Evolutionary conservation across 345 rosid species (phyloP), one percentile per base, ranked within the genome.

Genomic region (Brassica napus): DNA sequence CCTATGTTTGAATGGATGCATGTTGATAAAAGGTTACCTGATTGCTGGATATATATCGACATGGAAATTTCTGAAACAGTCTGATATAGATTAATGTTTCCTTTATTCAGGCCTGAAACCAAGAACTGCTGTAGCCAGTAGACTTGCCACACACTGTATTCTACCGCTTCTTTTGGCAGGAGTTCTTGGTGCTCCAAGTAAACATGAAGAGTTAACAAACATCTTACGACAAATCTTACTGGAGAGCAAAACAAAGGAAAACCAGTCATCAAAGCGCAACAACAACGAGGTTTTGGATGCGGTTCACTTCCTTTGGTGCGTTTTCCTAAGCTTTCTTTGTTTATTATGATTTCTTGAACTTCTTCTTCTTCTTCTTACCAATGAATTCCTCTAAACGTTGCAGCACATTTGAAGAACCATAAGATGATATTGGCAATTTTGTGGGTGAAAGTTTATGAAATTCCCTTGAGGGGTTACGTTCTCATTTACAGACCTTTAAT

Each of bases 1-100:
- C 92, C 88, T 59, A 85, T 83, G 79, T 94, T 94, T 85, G 97
- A 91, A 78, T 94, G 98, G 98, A 87, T 92, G 88, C 92, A 91
- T 84, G 87, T 84, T 4, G 94, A 89, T 94, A 68, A 87, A 87
- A 88, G 97, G 98, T 82, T 88, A 81, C 65, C 14, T 66, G 63
- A 12, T 42, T 69, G 49, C 63, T 69, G 23, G 58, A 21, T 28
- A 59, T 79, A 26, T 54, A 60, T 16, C 32, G 15, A 73, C 55
- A 69, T 68, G 55, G 58, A 61, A 54, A 42, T 77, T 54, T 42
- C 34, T 62, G 5, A 30, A 37, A 39, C 37, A 32, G 61, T 32
- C 49, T 83, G 58, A 79, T 59, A 8, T n/a, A n/a, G n/a, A n/a
- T n/a, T n/a, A n/a, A n/a, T 65, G 44, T 77, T 81, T 59, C 69